Percentiles rank a stretch among this genome's conserved stretches.
Conservation (phyloP, 306 rosid genomes). For the Glycine soja region DNA sequence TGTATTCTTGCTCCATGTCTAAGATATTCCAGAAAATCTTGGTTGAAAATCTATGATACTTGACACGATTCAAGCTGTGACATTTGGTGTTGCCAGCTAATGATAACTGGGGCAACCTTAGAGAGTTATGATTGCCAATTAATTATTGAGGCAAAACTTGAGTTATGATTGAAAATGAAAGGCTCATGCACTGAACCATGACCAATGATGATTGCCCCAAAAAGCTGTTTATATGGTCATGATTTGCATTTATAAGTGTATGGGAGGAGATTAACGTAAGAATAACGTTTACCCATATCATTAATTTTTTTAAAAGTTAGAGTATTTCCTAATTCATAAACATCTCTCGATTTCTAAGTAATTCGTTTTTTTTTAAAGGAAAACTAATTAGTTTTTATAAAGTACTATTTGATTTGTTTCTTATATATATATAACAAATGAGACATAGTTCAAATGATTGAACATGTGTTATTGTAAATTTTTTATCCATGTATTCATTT, state of each 20-base stretch:
- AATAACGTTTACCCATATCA: slow-evolving; percentile 7
- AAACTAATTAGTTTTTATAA: no score
- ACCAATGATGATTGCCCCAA: slow-evolving; percentile 24
- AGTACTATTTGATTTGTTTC: no score
- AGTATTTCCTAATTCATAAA: not conserved
- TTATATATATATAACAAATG: no score
- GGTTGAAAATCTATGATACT: slow-evolving; percentile 10
- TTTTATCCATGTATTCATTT: no score
- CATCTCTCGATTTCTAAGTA: not conserved
- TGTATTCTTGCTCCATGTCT: slow-evolving; percentile 6
- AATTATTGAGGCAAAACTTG: slow-evolving; percentile 40
- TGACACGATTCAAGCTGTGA: not conserved
- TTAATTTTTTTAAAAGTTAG: not conserved
- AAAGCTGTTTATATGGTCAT: not conserved
- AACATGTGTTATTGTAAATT: no score
- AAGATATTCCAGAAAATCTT: slow-evolving; percentile 38
- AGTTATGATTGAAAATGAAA: slow-evolving; percentile 28
- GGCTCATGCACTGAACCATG: slow-evolving; percentile 38
- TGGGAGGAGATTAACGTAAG: slow-evolving; percentile 10
- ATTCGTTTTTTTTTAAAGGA: no score
- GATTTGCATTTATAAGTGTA: not conserved
- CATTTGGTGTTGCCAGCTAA: slow-evolving; percentile 37
- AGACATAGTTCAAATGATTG: no score
- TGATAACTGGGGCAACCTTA: not conserved
- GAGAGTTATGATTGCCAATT: slow-evolving; percentile 18